phyloP scores from a whole-genome alignment of 1,284 basidiomycete genomes.

The Hypsizygus ulmarius region DNA sequence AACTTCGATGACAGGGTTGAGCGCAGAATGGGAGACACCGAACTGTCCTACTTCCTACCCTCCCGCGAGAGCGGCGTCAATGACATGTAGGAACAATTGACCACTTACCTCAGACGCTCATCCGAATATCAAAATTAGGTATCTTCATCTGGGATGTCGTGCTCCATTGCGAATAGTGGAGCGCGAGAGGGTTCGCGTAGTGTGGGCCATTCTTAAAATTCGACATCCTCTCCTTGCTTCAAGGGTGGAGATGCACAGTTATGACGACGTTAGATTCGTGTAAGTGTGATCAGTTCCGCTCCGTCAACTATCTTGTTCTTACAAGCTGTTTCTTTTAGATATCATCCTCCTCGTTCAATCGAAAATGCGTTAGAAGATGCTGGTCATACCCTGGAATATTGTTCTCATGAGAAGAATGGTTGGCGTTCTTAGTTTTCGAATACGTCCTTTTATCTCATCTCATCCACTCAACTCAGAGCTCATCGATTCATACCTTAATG shows the following conservation, averaged over 20 bases:
- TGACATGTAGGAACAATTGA: conserved; percentile 60
- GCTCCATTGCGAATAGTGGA: conserved; percentile 43
- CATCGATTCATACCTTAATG: conserved; percentile 70
- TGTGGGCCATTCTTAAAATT: conserved; percentile 67
- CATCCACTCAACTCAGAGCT: conserved; percentile 40
- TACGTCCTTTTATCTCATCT: background rate
- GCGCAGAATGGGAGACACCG: conserved; percentile 59
- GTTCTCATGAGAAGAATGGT: conserved; percentile 54
- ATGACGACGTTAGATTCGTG: conserved; percentile 66
- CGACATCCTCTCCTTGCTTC: conserved; percentile 70
- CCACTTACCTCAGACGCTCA: background rate
- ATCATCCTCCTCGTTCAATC: conserved; percentile 42
- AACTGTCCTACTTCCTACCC: conserved; percentile 72
- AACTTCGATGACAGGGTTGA: conserved; percentile 35
- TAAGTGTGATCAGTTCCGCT: conserved; percentile 31
- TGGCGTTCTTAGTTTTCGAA: conserved; percentile 13
- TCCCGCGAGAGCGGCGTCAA: conserved; percentile 74
- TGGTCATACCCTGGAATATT: conserved; percentile 48
- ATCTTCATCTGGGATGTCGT: conserved; percentile 65
- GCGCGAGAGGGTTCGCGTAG: conserved; percentile 47
- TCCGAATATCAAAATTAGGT: conserved; percentile 40
- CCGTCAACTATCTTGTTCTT: conserved; percentile 1
- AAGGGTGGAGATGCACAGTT: conserved; percentile 55
- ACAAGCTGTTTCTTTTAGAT: conserved; percentile 34
- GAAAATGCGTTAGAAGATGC: conserved; percentile 49